A percentile compares a stretch with the other conserved stretches of the same genome.
Evolutionary conservation across 495 filamentous ascomycete genomes (phyloP).

Genomic region (Xylaria acuta): DNA sequence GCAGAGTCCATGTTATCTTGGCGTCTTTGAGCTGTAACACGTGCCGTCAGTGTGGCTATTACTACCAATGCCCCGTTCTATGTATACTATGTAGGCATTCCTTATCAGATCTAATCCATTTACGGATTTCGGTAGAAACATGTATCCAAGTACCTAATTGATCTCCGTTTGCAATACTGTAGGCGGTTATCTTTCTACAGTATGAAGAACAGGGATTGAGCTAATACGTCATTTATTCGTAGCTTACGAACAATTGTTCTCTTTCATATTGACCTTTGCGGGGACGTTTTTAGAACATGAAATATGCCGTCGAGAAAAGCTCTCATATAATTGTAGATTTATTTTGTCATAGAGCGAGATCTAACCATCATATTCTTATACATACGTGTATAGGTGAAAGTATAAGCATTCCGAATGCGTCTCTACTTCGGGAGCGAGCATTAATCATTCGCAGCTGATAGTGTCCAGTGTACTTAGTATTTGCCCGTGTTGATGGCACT

Average conservation of each 20-base stretch:
- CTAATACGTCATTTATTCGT: not conserved
- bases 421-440: not conserved
- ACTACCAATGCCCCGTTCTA: not conserved
- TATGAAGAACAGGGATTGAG: not conserved
- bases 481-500: not conserved
- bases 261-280: not conserved
- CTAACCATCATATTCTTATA: too few species aligned
- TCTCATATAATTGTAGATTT: not conserved
- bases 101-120: not conserved
- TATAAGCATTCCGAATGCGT: not conserved
- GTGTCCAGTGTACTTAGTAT: too few species aligned
- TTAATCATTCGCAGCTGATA: not conserved
- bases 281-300: not conserved
- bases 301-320: not conserved
- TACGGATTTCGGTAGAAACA: not conserved
- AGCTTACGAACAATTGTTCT: not conserved
- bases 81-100: conserved; percentile 1
- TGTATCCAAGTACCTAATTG: not conserved
- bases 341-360: not conserved
- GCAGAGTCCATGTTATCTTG: not conserved
- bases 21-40: not conserved
- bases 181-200: not conserved
- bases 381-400: too few species aligned
- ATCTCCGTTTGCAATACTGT: not conserved
- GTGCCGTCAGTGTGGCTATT: not conserved